Base-by-base conservation (phyloP, 495 filamentous ascomycete genomes). In the Clohesyomyces aquaticus region DNA sequence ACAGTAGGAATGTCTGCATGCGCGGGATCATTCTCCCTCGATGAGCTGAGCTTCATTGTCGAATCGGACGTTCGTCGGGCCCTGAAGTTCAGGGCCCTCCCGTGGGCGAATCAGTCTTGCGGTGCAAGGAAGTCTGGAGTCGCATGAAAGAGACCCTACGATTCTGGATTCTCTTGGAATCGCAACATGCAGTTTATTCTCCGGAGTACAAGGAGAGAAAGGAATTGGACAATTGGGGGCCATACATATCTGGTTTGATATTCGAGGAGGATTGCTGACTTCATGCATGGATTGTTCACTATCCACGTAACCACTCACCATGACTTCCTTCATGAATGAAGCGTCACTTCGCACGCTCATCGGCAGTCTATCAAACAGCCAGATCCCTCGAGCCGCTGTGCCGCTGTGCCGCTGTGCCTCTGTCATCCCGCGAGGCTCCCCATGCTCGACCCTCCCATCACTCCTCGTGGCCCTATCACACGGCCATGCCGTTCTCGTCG, bases 321-420 rank as follows among this genome's bases (percentile, higher is more conserved):
- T n/a, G n/a, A n/a, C n/a, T n/a, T n/a, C n/a, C n/a, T n/a, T n/a
- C n/a, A n/a, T n/a, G n/a, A n/a, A n/a, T n/a, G n/a, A n/a, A n/a
- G n/a, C n/a, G n/a, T n/a, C n/a, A n/a, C n/a, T n/a, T n/a, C n/a
- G n/a, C n/a, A n/a, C n/a, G n/a, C n/a, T n/a, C n/a, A n/a, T n/a
- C n/a, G n/a, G n/a, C n/a, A 18, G 3, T 19, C 19, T 60, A 46
- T 47, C 63, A 26, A 59, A 49, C 60, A 35, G 32, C 8, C 22
- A 4, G 19, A 6, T 28, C 4, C 43, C 54, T 66, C 47, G 55
- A 66, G 25, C 63, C 63, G 63, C 63, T 59, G 61, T 65, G 50
- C 51, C 61, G 27, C 45, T 25, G 54, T 27, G 25, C 63, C 63
- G 63, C 63, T 59, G 61, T 65, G 50, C 51, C 61, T 46, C 45